Evolutionary conservation across 139 green algal species (phyloP).

Genomic region (Nannochloris sp.): DNA sequence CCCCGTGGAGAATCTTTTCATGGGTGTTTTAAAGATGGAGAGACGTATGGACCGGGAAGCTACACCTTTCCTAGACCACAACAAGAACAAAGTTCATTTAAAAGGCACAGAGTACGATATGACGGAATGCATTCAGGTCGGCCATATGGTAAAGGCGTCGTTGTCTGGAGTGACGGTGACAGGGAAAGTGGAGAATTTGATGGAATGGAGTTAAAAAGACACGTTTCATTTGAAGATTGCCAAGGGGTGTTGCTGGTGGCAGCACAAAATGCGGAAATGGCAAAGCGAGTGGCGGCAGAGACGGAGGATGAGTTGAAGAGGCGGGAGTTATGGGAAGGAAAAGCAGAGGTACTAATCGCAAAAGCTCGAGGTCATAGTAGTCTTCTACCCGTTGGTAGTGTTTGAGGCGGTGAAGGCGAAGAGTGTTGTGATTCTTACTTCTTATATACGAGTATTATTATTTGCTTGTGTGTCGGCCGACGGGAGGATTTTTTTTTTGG

Average conservation of each 20-base stretch:
- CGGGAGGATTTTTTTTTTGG: too few relatives aligned
- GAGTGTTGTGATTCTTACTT: too few relatives aligned
- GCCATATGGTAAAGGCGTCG: background rate
- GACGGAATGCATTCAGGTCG: constrained; percentile 7
- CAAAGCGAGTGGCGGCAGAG: constrained; percentile 1
- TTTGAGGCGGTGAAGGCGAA: too few relatives aligned
- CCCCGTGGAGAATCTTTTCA: background rate
- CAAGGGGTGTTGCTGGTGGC: background rate
- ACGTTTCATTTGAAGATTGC: background rate
- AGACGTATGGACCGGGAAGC: constrained; percentile 5
- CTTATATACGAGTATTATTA: too few relatives aligned
- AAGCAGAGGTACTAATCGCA: background rate
- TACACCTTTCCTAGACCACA: background rate
- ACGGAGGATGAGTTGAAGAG: background rate
- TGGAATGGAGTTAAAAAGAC: background rate
- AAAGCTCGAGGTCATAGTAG: background rate
- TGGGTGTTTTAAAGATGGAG: background rate
- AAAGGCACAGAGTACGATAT: background rate
- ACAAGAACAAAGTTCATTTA: background rate
- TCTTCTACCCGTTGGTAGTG: background rate
- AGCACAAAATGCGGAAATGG: constrained; percentile 1
- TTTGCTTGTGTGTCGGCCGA: too few relatives aligned
- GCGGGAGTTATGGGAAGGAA: background rate
- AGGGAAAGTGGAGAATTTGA: background rate
- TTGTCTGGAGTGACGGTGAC: background rate